Percentiles rank a stretch among this genome's conserved stretches.
phyloP scores from a whole-genome alignment of 73 alveolate species.

The Paramecium bursaria region DNA sequence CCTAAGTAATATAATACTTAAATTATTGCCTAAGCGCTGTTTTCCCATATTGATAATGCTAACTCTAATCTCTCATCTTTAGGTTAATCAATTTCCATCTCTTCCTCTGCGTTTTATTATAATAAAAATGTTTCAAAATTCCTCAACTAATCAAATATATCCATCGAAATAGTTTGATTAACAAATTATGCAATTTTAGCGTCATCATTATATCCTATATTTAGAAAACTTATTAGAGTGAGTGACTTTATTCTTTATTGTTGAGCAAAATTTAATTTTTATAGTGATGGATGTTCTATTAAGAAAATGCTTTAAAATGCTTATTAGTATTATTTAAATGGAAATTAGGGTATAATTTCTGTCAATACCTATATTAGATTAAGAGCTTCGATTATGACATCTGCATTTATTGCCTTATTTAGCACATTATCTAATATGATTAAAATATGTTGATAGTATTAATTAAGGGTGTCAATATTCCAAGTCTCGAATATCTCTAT shows the following conservation, averaged over 20 bases:
- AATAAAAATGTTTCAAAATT: constrained; percentile 35
- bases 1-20: constrained; percentile 13
- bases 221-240: neutral
- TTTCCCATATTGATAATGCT: constrained; percentile 42
- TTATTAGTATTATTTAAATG: neutral
- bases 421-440: neutral
- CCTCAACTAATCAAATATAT: constrained; percentile 17
- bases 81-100: neutral
- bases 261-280: constrained; percentile 17
- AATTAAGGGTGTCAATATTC: neutral
- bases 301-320: neutral
- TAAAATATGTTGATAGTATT: constrained; percentile 11
- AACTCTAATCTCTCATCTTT: constrained; percentile 31
- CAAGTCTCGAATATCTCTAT: constrained; percentile 55
- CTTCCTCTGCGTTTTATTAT: constrained; percentile 12
- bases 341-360: constrained; percentile 30
- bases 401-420: neutral
- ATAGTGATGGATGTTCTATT: neutral
- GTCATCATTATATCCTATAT: neutral
- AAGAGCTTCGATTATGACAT: constrained; percentile 17
- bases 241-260: neutral
- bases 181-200: neutral
- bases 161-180: constrained; percentile 1
- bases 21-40: constrained; percentile 30
- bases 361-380: constrained; percentile 16